These are phyloP conservation scores for Pugionium dolabratum DNA, from an alignment of 345 rosid species.

Conservation along the genomic window DNA sequence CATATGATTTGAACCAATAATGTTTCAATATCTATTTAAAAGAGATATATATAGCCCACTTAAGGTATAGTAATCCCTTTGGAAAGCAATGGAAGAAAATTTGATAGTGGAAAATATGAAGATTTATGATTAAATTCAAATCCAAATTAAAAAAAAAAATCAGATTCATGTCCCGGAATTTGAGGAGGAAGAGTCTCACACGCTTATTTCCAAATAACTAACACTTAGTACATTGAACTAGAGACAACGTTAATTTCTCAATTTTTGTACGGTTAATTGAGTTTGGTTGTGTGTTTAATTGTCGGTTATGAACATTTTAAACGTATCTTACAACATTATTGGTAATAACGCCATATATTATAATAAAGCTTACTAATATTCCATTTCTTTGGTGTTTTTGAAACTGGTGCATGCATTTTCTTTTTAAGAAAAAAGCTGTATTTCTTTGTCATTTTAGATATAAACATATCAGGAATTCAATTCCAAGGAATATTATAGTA, in stretches of 20 bases:
- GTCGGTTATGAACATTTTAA: constrained; percentile 4
- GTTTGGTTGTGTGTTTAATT: neutral
- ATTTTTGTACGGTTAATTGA: constrained; percentile 20
- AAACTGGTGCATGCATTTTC: constrained; percentile 9
- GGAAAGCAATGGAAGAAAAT: neutral
- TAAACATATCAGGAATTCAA: neutral
- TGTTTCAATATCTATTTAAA: neutral
- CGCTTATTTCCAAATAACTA: constrained; percentile 28
- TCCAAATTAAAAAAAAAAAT: constrained; percentile 3
- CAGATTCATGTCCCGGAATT: constrained; percentile 30
- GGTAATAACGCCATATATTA: constrained; percentile 3
- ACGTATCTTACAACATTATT: neutral
- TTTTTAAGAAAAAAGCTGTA: neutral
- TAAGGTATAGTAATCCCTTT: constrained; percentile 6
- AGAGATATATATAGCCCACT: neutral
- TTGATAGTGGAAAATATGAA: neutral
- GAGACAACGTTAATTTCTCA: constrained; percentile 14
- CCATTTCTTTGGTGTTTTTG: neutral
- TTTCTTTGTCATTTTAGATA: constrained; percentile 9
- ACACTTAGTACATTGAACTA: constrained; percentile 29
- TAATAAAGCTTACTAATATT: neutral
- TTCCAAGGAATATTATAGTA: constrained; percentile 20
- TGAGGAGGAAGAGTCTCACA: constrained; percentile 34
- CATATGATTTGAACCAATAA: neutral
- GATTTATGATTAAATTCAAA: neutral